Evolutionary conservation across 805 yeast genomes (phyloP).

Genomic region (Candida andamanensis): DNA sequence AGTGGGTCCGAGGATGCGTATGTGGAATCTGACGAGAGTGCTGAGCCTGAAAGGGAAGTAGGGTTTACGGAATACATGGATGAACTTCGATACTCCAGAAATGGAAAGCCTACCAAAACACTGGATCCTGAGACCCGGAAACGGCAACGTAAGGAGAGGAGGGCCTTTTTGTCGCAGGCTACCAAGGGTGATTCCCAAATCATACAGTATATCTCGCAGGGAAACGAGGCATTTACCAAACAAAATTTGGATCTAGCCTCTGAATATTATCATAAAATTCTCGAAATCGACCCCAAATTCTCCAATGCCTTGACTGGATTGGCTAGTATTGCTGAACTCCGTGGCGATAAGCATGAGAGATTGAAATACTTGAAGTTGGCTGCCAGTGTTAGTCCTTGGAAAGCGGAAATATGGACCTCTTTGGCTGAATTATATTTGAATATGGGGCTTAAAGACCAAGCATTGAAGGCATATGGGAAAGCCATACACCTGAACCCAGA

Average conservation of each 20-base stretch:
- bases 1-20: too few species aligned
- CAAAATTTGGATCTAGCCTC: slow-evolving; percentile 58
- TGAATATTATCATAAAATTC: slow-evolving; percentile 58
- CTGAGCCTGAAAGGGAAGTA: too few species aligned
- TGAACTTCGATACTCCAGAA: too few species aligned
- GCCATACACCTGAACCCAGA: slow-evolving; percentile 16
- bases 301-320: slow-evolving; percentile 82
- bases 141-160: slow-evolving; percentile 13
- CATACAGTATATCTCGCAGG: slow-evolving; percentile 57
- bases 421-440: slow-evolving; percentile 67
- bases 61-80: too few species aligned
- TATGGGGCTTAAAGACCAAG: slow-evolving; percentile 68
- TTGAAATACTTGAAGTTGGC: slow-evolving; percentile 80
- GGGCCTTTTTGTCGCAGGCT: slow-evolving; percentile 8
- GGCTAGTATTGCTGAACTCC: slow-evolving; percentile 74
- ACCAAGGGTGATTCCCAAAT: slow-evolving; percentile 69
- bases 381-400: slow-evolving; percentile 71
- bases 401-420: slow-evolving; percentile 70
- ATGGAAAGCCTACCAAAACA: too few species aligned
- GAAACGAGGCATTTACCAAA: slow-evolving; percentile 74
- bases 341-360: slow-evolving; percentile 64
- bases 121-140: background rate
- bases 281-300: slow-evolving; percentile 70
- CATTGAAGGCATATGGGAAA: slow-evolving; percentile 65
- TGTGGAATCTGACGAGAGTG: too few species aligned